phyloP scores from a whole-genome alignment of 768 basidiomycete species.

The Astraeus odoratus region DNA sequence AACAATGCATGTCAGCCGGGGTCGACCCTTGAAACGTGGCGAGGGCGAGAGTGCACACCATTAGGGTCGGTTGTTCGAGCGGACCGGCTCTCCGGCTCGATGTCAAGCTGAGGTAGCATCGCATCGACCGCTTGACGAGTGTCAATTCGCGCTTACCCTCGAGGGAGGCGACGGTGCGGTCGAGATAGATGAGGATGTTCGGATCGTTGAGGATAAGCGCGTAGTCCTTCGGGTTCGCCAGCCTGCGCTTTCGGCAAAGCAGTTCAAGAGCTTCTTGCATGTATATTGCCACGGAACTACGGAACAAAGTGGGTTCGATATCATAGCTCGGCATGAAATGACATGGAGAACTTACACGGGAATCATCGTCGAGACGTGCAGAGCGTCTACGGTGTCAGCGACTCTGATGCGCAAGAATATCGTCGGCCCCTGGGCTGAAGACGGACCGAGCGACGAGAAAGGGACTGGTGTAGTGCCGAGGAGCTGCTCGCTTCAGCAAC shows the following conservation, averaged over 20 bases:
- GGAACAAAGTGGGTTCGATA: not conserved
- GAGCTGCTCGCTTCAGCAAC: constrained; percentile 37
- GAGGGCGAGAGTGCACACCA: no score
- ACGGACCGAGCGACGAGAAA: constrained; percentile 64
- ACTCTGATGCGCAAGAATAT: constrained; percentile 80
- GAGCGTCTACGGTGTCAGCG: constrained; percentile 72
- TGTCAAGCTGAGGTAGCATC: constrained; percentile 66
- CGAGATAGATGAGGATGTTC: constrained; percentile 80
- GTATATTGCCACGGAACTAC: constrained; percentile 86
- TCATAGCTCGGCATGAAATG: not conserved
- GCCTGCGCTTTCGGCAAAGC: constrained; percentile 64
- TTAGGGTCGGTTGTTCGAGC: constrained; percentile 86
- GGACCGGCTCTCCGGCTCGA: constrained; percentile 58
- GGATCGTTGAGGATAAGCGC: constrained; percentile 59
- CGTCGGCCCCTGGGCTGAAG: constrained; percentile 68
- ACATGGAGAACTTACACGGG: constrained; percentile 61
- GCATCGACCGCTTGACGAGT: constrained; percentile 71
- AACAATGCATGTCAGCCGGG: no score
- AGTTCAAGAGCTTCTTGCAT: constrained; percentile 92
- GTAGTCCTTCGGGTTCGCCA: constrained; percentile 71
- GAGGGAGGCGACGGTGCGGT: constrained; percentile 93
- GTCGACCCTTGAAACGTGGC: no score
- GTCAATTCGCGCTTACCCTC: constrained; percentile 81
- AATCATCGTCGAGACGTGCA: constrained; percentile 85
- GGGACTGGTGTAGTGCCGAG: constrained; percentile 47